phyloP scores from a whole-genome alignment of 1,284 basidiomycete genomes.

The Sporisorium sorghi region DNA sequence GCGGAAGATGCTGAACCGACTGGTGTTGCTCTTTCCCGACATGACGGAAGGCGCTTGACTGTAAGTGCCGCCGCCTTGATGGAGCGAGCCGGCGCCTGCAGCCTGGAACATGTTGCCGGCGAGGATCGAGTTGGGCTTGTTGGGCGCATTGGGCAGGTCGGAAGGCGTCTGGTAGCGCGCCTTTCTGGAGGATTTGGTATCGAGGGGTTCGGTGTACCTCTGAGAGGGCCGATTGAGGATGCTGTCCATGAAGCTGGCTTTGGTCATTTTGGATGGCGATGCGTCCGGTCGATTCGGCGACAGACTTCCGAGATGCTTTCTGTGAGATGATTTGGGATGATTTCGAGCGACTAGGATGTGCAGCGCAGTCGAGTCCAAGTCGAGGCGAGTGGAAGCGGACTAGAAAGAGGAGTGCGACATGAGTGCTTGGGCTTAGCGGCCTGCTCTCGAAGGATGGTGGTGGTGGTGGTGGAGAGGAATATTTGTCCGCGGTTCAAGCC shows the following conservation, averaged over 20 bases:
- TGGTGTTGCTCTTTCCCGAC: slow-evolving; percentile 52
- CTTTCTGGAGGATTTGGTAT: slow-evolving; percentile 21
- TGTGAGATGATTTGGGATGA: not conserved
- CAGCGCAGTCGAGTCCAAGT: not conserved
- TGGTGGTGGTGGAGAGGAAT: not conserved
- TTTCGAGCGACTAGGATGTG: not conserved
- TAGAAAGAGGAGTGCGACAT: slow-evolving; percentile 10
- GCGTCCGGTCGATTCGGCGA: not conserved
- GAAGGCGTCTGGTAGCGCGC: slow-evolving; percentile 33
- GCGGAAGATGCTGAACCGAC: slow-evolving; percentile 51
- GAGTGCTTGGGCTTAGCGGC: not conserved
- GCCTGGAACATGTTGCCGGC: slow-evolving; percentile 56
- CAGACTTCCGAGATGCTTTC: slow-evolving; percentile 3
- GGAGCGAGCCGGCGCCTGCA: slow-evolving; percentile 30
- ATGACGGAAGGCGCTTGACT: slow-evolving; percentile 47
- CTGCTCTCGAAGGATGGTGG: not conserved
- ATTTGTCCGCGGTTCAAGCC: not conserved
- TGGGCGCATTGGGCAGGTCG: slow-evolving; percentile 61
- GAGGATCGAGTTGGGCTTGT: slow-evolving; percentile 52
- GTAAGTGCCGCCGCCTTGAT: slow-evolving; percentile 11
- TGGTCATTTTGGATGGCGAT: slow-evolving; percentile 48
- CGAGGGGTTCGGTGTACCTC: slow-evolving; percentile 55
- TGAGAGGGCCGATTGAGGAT: slow-evolving; percentile 68
- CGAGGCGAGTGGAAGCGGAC: not conserved
- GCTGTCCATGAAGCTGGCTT: slow-evolving; percentile 61